Evolutionary conservation across 2,329 filamentous ascomycete species (phyloP), one percentile per base, ranked within the genome.

Genomic region (Fusarium sp.): DNA sequence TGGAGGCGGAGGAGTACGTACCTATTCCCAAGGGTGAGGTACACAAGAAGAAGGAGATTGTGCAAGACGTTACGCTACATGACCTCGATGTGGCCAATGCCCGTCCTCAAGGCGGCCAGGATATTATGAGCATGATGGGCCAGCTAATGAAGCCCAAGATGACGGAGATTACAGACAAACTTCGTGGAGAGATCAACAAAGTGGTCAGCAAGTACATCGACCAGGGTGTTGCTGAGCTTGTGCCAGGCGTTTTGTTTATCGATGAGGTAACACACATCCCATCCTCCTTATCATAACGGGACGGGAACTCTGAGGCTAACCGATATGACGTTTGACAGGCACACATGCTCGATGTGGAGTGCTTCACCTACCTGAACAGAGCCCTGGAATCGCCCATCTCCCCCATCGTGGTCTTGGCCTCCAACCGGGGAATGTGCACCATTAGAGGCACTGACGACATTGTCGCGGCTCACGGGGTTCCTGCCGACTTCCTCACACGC

Each of bases 61-160:
- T 99, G 41, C 96, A 99, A 83, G 96, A 99, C 80, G 96, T 99
- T 72, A 98, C 96, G 51, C 89, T 99, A 74, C 96, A 99, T 83
- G 96, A 99, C 81, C 87, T 99, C 64, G 96, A 99, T 80, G 93
- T 98, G 72, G 96, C 96, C 74, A 99, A 99, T 80, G 93, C 96
- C 20, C 89, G 96, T 79, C 96, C 96, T 9, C 95, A 98, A 86
- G 96, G 96, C 60, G 96, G 96, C 49, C 96, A 99, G 87, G 96
- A 99, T 83, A 97, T 99, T 76, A 98, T 99, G 95, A 98, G 95
- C 86, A 98, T 99, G 96, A 98, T 99, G 96, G 96, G 96, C 79
- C 96, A 99, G 84, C 86, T 99, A 80, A 98, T 98, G 95, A 98
- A 98, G 89, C 96, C 96, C 71, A 97, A 97, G 87, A 98, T 98